Conservation (phyloP, 768 basidiomycete genomes). For the Russula earlei region DNA sequence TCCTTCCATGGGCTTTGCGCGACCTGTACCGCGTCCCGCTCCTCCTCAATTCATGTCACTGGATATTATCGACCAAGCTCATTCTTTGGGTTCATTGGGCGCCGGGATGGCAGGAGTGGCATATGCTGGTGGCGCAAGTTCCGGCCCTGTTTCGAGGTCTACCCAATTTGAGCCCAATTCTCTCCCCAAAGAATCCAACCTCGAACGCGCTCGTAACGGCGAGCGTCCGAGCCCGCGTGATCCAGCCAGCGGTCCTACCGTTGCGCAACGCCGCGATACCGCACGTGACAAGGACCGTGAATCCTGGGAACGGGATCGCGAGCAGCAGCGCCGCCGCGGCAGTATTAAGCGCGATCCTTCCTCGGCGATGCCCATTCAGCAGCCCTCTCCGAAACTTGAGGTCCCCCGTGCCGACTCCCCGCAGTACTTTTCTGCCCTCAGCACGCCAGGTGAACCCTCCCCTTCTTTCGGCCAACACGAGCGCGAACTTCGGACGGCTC, state of each 20-base stretch:
- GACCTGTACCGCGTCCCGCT: conserved; percentile 11
- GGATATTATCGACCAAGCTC: conserved; percentile 15
- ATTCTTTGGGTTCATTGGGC: conserved; percentile 4
- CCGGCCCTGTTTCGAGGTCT: conserved; percentile 14
- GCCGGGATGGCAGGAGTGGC: conserved; percentile 17
- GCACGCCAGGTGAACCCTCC: conserved; percentile 8
- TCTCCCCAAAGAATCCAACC: conserved; percentile 15
- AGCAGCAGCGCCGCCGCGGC: conserved; percentile 8
- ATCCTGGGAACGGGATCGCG: conserved; percentile 11
- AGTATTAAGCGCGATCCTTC: conserved; percentile 16
- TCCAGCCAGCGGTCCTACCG: not conserved
- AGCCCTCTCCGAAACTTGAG: conserved; percentile 12
- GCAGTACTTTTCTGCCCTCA: conserved; percentile 15
- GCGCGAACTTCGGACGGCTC: conserved; percentile 13
- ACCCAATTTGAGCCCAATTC: conserved; percentile 13
- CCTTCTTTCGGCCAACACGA: conserved; percentile 13
- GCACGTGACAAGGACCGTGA: conserved; percentile 12
- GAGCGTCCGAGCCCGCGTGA: conserved; percentile 18
- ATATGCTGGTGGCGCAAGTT: conserved; percentile 14
- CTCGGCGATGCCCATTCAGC: not conserved
- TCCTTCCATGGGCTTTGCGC: conserved; percentile 8
- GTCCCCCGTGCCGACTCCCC: conserved; percentile 13
- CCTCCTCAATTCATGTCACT: conserved; percentile 9
- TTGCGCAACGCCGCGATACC: conserved; percentile 13
- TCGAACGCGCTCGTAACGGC: conserved; percentile 11